A percentile compares a stretch with the other conserved stretches of the same genome.
phyloP scores from a whole-genome alignment of 179 eudicot genomes.

The Patellifolia procumbens region DNA sequence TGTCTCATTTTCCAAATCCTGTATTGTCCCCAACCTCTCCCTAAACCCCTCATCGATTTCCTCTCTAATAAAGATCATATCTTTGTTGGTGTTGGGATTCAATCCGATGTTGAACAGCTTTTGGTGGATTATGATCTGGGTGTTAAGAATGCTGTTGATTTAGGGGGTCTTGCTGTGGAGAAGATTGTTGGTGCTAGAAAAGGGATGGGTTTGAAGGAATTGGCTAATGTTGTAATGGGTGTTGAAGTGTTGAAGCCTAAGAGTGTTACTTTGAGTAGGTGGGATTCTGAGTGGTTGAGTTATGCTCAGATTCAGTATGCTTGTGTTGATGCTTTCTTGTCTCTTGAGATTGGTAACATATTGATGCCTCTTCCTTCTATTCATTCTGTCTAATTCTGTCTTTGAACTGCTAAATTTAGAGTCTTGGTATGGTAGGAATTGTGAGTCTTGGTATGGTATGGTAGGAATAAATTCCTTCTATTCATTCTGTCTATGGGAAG shows the following conservation, averaged over 20 bases:
- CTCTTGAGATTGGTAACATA: constrained; percentile 37
- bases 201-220: constrained; percentile 41
- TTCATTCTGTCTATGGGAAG: too few relatives aligned
- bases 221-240: constrained; percentile 35
- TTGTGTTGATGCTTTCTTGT: constrained; percentile 51
- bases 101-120: constrained; percentile 36
- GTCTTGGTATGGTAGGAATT: too few relatives aligned
- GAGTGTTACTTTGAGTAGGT: constrained; percentile 45
- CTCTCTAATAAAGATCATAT: constrained; percentile 13
- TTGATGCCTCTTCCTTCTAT: not conserved
- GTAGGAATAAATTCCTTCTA: too few relatives aligned
- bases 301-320: constrained; percentile 50
- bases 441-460: too few relatives aligned
- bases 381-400: not conserved
- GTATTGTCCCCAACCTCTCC: constrained; percentile 24
- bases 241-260: constrained; percentile 44
- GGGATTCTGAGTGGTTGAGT: constrained; percentile 48
- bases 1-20: constrained; percentile 50
- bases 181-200: constrained; percentile 3
- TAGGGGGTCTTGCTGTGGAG: constrained; percentile 18
- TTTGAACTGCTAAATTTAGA: too few relatives aligned
- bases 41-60: constrained; percentile 26
- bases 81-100: constrained; percentile 45
- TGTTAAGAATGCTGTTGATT: constrained; percentile 15
- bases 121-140: constrained; percentile 28